These are phyloP conservation scores for Anethum foeniculum DNA, from an alignment of 140 eudicot species.

Conservation along the genomic window DNA sequence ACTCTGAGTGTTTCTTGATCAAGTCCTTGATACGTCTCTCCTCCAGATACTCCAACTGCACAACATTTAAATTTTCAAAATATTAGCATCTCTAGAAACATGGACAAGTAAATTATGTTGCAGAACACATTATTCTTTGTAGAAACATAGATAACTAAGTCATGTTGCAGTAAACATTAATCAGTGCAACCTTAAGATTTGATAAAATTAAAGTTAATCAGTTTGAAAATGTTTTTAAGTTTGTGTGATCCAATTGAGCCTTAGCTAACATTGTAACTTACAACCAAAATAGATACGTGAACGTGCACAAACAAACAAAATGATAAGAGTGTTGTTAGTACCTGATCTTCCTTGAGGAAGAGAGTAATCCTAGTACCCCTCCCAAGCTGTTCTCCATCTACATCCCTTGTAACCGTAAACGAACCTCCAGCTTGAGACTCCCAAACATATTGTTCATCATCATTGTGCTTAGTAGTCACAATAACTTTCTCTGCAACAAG, in stretches of 20 bases:
- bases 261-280: too few relatives aligned
- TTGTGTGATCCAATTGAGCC: too few relatives aligned
- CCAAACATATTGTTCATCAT: slow-evolving; percentile 31
- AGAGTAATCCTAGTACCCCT: slow-evolving; percentile 32
- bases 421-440: slow-evolving; percentile 30
- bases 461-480: slow-evolving; percentile 33
- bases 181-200: too few relatives aligned
- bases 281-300: not conserved
- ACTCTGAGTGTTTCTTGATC: slow-evolving; percentile 26
- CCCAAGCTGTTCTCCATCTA: slow-evolving; percentile 22
- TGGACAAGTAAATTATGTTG: too few relatives aligned
- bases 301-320: not conserved
- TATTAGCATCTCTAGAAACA: too few relatives aligned
- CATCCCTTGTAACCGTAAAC: slow-evolving; percentile 22
- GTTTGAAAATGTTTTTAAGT: too few relatives aligned
- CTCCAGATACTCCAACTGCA: slow-evolving; percentile 25
- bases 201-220: too few relatives aligned
- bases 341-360: slow-evolving; percentile 41
- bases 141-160: not conserved
- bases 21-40: slow-evolving; percentile 26
- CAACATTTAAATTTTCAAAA: not conserved
- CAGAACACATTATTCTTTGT: not conserved
- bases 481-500: slow-evolving; percentile 35
- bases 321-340: not conserved
- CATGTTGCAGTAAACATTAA: too few relatives aligned